Evolutionary conservation across 2,329 filamentous ascomycete genomes (phyloP), one percentile per base, ranked within the genome.

Genomic region (Cladosporium velox): DNA sequence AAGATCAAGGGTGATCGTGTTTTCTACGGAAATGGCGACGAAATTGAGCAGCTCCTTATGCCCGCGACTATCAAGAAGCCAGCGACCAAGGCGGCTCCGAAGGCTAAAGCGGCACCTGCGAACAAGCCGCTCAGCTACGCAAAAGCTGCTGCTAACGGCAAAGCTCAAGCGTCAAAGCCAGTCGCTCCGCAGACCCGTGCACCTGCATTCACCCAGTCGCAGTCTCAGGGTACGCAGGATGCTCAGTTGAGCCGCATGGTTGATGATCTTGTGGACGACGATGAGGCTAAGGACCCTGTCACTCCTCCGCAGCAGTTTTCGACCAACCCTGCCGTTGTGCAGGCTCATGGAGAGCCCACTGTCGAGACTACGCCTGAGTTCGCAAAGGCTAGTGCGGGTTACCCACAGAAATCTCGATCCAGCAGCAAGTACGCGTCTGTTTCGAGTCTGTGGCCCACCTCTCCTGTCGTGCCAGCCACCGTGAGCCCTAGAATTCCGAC

Each of bases 161-260:
- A 57, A 28, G 49, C 51, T 30, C 51, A 64, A 15, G 51, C 51
- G 5, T 41, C 61, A 1, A 55, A 63, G 49, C 26, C 61, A 10
- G 51, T 32, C 18, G 51, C 61, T 47, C 61, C 51, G 26, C 61
- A 70, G 38, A 69, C 67, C 32, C 68, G 70, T 41, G 68, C 69
- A 15, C 66, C 69, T 24, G 64, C 66, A 11, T 32, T 65, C 18
- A 64, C 52, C 4, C 65, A 66, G 55, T 59, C 66, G 15, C 59
- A 65, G 11, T 55, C 34, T 24, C 67, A 71, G 11, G 69, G 69
- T 62, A 61, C 49, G 28, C 72, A 70, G 32, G 83, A 85, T 65
- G 78, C 77, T n/a, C 81, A 82, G 28, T 83, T 87, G 78, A 81
- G 81, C 67, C 81, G 80, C 11, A 87, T 88, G 86, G 86, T 88